Evolutionary conservation across 345 rosid genomes (phyloP), one percentile per base, ranked within the genome.

Genomic region (Rhizophora apiculata): DNA sequence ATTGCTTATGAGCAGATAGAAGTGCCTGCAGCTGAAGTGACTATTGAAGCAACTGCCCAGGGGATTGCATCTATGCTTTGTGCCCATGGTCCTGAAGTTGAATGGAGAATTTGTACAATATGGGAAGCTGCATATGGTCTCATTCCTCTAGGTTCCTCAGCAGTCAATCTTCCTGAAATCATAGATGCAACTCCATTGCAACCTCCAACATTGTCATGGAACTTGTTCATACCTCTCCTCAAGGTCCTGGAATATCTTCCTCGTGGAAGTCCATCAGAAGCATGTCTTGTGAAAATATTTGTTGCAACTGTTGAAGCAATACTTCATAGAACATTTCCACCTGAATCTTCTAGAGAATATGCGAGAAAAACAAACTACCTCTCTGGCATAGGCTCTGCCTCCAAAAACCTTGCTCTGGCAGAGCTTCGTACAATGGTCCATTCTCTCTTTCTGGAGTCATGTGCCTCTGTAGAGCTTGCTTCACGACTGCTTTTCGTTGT

Each of bases 71-170:
- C 97, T 9, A 90, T 94, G 97, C 97, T 94, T 74, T 87, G 97
- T 82, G 98, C 97, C 75, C 97, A 94, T 64, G 98, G 98, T 55
- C 97, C 98, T n/a, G 97, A 94, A 79, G 97, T 94, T 60, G 98
- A 94, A 67, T 94, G 98, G 98, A 86, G 98, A 82, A 94, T 94
- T 57, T 94, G 98, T 80, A 91, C 98, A 36, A 94, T 94, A 63
- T 94, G 98, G 98, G 98, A 94, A 85, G 98, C 98, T 68, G 97
- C 98, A 48, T 94, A 94, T 67, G 98, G 98, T 57, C 72, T 94
- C 73, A 89, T 94, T 77, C 98, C 98, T 51, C 78, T 94, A 71
- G 89, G 92, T 72, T 94, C 98, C 64, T 94, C 98, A 13, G 96
- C 85, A 5, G 95, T 94, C 72, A 96, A 94, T 89, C 98, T 94